Percentiles rank a stretch among this genome's conserved stretches.
Conservation (phyloP, 2,329 filamentous ascomycete species). For the Amauroascus verrucosus region DNA sequence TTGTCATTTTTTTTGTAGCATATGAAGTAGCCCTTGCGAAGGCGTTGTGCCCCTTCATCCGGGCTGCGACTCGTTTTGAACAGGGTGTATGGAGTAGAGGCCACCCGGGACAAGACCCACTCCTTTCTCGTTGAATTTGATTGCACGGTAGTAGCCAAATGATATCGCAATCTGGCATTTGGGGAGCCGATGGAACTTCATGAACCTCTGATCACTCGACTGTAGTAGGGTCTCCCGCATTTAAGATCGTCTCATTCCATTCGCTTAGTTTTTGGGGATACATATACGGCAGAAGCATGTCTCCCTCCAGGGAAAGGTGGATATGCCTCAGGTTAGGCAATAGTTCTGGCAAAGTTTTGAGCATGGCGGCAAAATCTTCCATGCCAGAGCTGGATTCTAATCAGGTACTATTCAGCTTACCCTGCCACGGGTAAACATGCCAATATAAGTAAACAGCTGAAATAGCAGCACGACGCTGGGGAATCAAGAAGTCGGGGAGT, state of each 20-base stretch:
- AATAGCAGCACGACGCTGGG: slow-evolving; percentile 7
- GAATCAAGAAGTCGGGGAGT: slow-evolving; percentile 9
- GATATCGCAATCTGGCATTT: not conserved
- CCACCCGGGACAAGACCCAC: not conserved
- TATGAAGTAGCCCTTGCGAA: slow-evolving; percentile 3
- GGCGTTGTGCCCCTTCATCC: not conserved
- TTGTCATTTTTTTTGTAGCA: not conserved
- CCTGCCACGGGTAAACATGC: slow-evolving; percentile 5
- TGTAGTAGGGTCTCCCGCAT: slow-evolving; percentile 7
- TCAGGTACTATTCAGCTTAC: too few species aligned
- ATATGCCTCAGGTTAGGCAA: slow-evolving; percentile 8
- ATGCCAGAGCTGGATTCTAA: slow-evolving; percentile 9
- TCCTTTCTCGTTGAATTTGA: slow-evolving; percentile 7
- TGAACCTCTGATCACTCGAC: slow-evolving; percentile 3
- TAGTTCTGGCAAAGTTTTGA: slow-evolving; percentile 7
- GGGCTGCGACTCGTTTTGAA: not conserved
- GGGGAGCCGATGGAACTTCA: not conserved
- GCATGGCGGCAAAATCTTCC: slow-evolving; percentile 5
- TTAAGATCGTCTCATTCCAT: not conserved
- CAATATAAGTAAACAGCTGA: slow-evolving; percentile 8
- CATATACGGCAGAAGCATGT: not conserved
- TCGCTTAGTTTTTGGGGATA: too few species aligned
- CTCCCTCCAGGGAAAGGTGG: slow-evolving; percentile 5
- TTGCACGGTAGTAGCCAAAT: not conserved
- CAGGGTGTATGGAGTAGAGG: not conserved